Percentiles rank a stretch among this genome's conserved stretches.
These are phyloP conservation scores for Nothopassalora personata DNA, from an alignment of 2,329 filamentous ascomycete species.

Conservation along the genomic window DNA sequence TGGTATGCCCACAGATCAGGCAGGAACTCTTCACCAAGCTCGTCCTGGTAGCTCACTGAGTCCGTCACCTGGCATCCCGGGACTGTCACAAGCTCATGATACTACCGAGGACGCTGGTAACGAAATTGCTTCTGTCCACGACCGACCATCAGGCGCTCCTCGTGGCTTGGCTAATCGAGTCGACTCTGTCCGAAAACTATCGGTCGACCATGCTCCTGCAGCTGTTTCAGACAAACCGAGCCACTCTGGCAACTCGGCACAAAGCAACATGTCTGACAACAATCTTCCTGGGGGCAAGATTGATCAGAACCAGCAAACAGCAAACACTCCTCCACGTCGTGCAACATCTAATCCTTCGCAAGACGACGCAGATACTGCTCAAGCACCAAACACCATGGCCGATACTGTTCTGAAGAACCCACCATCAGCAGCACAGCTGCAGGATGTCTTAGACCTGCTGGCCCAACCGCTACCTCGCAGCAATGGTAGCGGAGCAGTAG, in stretches of 20 bases:
- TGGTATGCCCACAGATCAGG: not conserved
- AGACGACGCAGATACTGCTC: not conserved
- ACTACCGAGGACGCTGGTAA: not conserved
- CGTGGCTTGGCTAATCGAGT: not conserved
- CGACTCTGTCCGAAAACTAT: not conserved
- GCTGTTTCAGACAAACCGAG: not conserved
- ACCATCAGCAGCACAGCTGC: not conserved
- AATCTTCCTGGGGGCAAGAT: not conserved
- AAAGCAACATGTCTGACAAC: not conserved
- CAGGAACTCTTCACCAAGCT: not conserved
- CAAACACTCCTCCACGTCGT: constrained; percentile 1
- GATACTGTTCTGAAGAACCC: not conserved
- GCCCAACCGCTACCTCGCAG: not conserved
- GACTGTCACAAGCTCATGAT: not conserved
- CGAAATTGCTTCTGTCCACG: not conserved
- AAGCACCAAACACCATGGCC: not conserved
- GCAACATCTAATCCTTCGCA: not conserved
- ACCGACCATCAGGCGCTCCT: not conserved
- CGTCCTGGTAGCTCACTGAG: not conserved
- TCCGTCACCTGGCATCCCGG: not conserved
- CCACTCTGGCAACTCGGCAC: not conserved
- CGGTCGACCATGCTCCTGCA: not conserved
- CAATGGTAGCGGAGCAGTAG: not conserved
- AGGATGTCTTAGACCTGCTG: not conserved
- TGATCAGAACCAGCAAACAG: constrained; percentile 5